A percentile compares a stretch with the other conserved stretches of the same genome.
phyloP scores from a whole-genome alignment of 345 rosid species.

The Rhodamnia argentea region DNA sequence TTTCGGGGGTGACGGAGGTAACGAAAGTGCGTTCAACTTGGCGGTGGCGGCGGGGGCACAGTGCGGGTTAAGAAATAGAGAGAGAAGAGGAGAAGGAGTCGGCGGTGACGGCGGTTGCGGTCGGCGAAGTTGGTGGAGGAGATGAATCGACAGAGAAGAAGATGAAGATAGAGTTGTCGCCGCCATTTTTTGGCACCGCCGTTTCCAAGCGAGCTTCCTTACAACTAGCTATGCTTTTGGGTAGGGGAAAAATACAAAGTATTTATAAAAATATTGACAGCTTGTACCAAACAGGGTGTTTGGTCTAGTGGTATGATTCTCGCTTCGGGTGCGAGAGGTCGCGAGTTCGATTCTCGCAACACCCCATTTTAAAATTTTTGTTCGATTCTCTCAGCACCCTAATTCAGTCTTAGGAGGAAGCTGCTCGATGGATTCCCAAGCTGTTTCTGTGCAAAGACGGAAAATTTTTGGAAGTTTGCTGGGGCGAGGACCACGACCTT shows the following conservation, averaged over 20 bases:
- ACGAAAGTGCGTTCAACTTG: neutral
- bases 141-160: neutral
- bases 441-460: no score
- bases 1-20: neutral
- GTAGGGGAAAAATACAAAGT: accelerated
- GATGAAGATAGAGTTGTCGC: neutral
- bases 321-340: constrained; percentile 98
- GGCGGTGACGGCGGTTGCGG: neutral
- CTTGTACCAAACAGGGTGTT: constrained; percentile 20
- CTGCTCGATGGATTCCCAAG: no score
- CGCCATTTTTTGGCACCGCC: neutral
- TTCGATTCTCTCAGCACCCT: no score
- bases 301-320: constrained; percentile 99
- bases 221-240: no score
- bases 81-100: neutral
- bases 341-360: constrained; percentile 94
- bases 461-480: no score
- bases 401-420: no score
- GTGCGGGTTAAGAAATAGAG: neutral
- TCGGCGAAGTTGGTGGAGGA: constrained; percentile 1
- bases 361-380: constrained; percentile 20
- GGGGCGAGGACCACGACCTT: no score
- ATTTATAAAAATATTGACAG: accelerated
- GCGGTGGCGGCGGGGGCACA: neutral
- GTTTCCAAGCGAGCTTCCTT: neutral